Conservation (phyloP, 768 basidiomycete genomes). For the Tulasnella sp. region DNA sequence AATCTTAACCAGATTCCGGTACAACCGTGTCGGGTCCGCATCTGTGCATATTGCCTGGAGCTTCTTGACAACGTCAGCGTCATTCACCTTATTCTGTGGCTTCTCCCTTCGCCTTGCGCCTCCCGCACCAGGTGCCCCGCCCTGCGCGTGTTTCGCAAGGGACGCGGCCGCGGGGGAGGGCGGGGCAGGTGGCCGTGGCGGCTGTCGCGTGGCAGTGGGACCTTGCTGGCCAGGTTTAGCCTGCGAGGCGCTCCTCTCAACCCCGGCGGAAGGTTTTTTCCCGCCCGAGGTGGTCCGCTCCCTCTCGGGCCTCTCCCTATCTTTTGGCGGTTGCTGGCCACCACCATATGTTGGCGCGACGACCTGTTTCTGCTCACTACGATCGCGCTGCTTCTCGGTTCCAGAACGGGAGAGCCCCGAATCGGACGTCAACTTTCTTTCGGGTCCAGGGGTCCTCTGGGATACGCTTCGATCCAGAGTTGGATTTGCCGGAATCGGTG, state of each 20-base stretch:
- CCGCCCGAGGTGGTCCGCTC: slow-evolving; percentile 19
- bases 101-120: slow-evolving; percentile 61
- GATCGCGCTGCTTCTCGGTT: too few species aligned
- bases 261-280: slow-evolving; percentile 18
- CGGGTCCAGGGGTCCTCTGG: slow-evolving; percentile 37
- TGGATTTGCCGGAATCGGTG: slow-evolving; percentile 22
- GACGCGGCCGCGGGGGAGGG: slow-evolving; percentile 47
- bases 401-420: too few species aligned
- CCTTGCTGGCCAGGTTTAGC: neutral
- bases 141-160: slow-evolving; percentile 23
- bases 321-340: slow-evolving; percentile 16
- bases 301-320: slow-evolving; percentile 18
- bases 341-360: too few species aligned
- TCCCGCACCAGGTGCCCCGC: slow-evolving; percentile 18
- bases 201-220: neutral
- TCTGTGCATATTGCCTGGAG: slow-evolving; percentile 93
- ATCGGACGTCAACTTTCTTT: too few species aligned
- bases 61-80: slow-evolving; percentile 76
- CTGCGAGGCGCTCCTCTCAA: slow-evolving; percentile 21
- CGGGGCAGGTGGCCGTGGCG: slow-evolving; percentile 1
- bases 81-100: slow-evolving; percentile 60
- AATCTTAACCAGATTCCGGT: slow-evolving; percentile 89
- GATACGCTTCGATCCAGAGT: slow-evolving; percentile 24
- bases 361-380: too few species aligned
- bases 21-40: slow-evolving; percentile 90